Evolutionary conservation across 306 rosid genomes (phyloP).

Genomic region (Rosa chinensis): DNA sequence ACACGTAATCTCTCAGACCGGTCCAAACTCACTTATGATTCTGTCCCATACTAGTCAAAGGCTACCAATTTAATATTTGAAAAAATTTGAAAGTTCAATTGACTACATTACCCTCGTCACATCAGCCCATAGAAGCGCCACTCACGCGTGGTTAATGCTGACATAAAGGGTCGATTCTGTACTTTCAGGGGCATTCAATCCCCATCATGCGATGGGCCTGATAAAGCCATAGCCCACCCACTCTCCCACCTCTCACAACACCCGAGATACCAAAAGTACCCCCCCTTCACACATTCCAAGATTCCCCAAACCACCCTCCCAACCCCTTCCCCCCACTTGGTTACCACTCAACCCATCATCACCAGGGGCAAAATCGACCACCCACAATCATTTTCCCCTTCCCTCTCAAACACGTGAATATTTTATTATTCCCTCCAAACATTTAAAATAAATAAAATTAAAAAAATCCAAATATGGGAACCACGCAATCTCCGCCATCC

Average conservation of each 20-base stretch:
- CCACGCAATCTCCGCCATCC: slow-evolving; percentile 48
- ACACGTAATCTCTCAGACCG: no score
- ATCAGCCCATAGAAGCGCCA: slow-evolving; percentile 13
- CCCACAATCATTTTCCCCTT: not conserved
- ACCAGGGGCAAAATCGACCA: not conserved
- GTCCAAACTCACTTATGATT: no score
- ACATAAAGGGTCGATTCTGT: slow-evolving; percentile 26
- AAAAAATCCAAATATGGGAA: not conserved
- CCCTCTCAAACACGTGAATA: slow-evolving; percentile 20
- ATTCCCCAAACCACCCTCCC: not conserved
- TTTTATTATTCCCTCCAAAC: slow-evolving; percentile 20
- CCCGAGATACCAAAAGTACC: not conserved
- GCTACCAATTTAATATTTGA: not conserved
- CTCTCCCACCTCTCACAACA: not conserved
- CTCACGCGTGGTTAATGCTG: slow-evolving; percentile 32
- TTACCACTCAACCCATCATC: not conserved
- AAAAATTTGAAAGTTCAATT: not conserved
- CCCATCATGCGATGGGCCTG: slow-evolving; percentile 28
- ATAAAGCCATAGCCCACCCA: slow-evolving; percentile 4
- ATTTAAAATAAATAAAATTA: not conserved
- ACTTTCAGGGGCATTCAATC: slow-evolving; percentile 19
- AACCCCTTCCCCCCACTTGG: not conserved
- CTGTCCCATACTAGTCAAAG: no score
- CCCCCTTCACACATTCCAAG: not conserved
- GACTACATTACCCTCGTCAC: slow-evolving; percentile 21